Percentiles rank a stretch among this genome's conserved stretches.
phyloP scores from a whole-genome alignment of 208 protist species.

The Crithidia thermophila region DNA sequence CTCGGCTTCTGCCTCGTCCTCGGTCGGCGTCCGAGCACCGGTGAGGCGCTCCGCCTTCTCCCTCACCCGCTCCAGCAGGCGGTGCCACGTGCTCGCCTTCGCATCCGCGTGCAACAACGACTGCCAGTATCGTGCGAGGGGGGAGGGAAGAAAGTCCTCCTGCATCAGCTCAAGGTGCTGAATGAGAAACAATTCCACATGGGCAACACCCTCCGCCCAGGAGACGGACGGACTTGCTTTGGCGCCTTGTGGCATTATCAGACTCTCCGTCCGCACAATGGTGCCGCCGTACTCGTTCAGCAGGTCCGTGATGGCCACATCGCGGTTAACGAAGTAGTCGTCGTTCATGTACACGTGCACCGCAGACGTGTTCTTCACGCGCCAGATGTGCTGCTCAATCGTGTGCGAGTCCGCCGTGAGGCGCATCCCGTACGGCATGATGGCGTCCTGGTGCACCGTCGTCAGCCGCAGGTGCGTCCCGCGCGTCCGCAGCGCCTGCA shows the following conservation, averaged over 20 bases:
- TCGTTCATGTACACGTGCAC: slow-evolving; percentile 79
- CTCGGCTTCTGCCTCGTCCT: not conserved
- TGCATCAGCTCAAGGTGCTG: slow-evolving; percentile 38
- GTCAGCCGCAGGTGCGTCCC: slow-evolving; percentile 59
- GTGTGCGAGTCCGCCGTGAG: slow-evolving; percentile 57
- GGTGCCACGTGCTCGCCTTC: not conserved
- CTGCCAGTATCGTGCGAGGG: not conserved
- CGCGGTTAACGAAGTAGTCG: slow-evolving; percentile 77
- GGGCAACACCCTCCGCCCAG: slow-evolving; percentile 39
- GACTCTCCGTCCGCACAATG: slow-evolving; percentile 51
- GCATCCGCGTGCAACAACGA: not conserved
- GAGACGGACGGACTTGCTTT: not conserved
- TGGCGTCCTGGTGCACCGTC: slow-evolving; percentile 66
- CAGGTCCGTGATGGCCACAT: slow-evolving; percentile 54
- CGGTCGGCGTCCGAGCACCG: not conserved
- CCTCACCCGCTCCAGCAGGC: not conserved
- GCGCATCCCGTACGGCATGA: slow-evolving; percentile 60
- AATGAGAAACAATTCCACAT: slow-evolving; percentile 50
- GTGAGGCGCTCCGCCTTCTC: not conserved
- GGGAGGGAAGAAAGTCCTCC: slow-evolving; percentile 37
- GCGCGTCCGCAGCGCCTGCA: slow-evolving; percentile 23
- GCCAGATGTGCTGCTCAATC: slow-evolving; percentile 69
- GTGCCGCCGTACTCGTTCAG: slow-evolving; percentile 67
- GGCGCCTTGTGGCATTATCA: not conserved
- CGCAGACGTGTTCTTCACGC: slow-evolving; percentile 48